phyloP scores from a whole-genome alignment of 805 yeast species.

The Starmerella kuoi region DNA sequence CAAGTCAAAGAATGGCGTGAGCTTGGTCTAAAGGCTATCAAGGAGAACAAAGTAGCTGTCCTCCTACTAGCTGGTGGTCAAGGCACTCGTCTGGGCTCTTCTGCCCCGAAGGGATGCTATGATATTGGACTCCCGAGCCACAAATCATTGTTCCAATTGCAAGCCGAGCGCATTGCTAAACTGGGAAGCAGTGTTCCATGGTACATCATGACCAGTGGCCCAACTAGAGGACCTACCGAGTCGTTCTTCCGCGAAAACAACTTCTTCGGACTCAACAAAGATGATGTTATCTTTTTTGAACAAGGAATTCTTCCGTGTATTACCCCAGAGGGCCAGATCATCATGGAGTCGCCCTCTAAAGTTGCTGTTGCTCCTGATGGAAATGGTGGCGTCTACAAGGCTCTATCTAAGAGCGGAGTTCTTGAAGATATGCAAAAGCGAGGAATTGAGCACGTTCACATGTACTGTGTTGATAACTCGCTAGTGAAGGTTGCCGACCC shows the following conservation, averaged over 20 bases:
- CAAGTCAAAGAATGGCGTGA: slow-evolving; percentile 34
- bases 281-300: slow-evolving; percentile 67
- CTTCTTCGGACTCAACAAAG: slow-evolving; percentile 55
- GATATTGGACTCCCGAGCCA: slow-evolving; percentile 74
- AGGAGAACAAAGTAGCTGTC: slow-evolving; percentile 68
- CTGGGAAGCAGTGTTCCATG: slow-evolving; percentile 47
- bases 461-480: slow-evolving; percentile 94
- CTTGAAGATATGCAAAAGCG: slow-evolving; percentile 53
- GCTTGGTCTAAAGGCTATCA: slow-evolving; percentile 57
- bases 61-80: slow-evolving; percentile 97
- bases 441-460: slow-evolving; percentile 80
- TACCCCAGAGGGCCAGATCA: slow-evolving; percentile 56
- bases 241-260: slow-evolving; percentile 46
- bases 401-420: slow-evolving; percentile 51
- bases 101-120: slow-evolving; percentile 87
- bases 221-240: slow-evolving; percentile 70
- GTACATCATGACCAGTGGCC: slow-evolving; percentile 92
- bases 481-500: slow-evolving; percentile 92
- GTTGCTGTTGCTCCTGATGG: slow-evolving; percentile 92
- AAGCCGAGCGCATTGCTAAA: slow-evolving; percentile 68
- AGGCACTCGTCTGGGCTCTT: slow-evolving; percentile 87
- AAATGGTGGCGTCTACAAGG: slow-evolving; percentile 91
- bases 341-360: slow-evolving; percentile 42
- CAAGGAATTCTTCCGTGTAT: slow-evolving; percentile 95
- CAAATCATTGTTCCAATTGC: slow-evolving; percentile 80